Evolutionary conservation across 116 monocot species (phyloP).

Genomic region (Iris pallida): DNA sequence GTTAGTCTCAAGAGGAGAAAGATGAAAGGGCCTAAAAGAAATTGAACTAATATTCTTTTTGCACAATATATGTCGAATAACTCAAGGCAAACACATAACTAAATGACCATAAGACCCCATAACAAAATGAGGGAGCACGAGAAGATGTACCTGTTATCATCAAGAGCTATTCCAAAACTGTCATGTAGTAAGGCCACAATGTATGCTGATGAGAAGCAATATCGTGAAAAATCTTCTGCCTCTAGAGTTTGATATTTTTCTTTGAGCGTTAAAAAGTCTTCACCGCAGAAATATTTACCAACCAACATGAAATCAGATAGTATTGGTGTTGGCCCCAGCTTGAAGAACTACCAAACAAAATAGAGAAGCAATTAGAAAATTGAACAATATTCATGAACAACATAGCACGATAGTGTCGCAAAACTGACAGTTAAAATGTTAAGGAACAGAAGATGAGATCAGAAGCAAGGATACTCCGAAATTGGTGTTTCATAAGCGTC

Average conservation of each 20-base stretch:
- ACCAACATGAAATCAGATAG: conserved; percentile 70
- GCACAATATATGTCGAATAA: too few species aligned
- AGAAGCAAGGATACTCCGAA: too few species aligned
- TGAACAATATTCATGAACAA: too few species aligned
- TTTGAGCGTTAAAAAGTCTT: conserved; percentile 56
- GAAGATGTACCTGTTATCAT: conserved; percentile 42
- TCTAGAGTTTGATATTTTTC: conserved; percentile 32
- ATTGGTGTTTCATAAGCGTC: too few species aligned
- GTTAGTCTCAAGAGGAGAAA: too few species aligned
- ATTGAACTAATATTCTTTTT: too few species aligned
- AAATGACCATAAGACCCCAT: too few species aligned
- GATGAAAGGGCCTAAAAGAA: too few species aligned
- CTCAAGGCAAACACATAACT: too few species aligned
- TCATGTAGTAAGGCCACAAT: conserved; percentile 88
- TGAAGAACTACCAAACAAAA: conserved; percentile 53
- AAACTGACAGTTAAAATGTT: too few species aligned
- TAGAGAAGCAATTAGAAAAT: conserved; percentile 5
- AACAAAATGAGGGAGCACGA: background rate
- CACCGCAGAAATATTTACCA: conserved; percentile 64
- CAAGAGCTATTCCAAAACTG: conserved; percentile 64
- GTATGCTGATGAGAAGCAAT: conserved; percentile 97
- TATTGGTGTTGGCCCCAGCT: conserved; percentile 34
- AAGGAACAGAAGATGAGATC: background rate
- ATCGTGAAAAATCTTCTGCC: conserved; percentile 59
- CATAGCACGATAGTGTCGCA: too few species aligned